A percentile compares a stretch with the other conserved stretches of the same genome.
Evolutionary conservation across 257 asterid species (phyloP).

Genomic region (Echites panduratus): DNA sequence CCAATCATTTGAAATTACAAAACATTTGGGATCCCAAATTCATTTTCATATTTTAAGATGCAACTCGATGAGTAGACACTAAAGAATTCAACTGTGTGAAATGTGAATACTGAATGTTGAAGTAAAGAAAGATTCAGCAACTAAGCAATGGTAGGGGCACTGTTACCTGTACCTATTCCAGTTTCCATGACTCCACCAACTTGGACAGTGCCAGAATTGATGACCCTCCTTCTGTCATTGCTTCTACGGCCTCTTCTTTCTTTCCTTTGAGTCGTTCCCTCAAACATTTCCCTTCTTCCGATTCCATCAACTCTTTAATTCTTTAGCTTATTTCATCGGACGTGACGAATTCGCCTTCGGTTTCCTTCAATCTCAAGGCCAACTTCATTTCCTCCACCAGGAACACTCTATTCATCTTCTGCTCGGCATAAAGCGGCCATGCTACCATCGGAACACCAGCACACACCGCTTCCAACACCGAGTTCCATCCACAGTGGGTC

Average conservation of each 20-base stretch:
- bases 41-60: no score
- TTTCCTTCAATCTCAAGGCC: slow-evolving; percentile 35
- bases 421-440: slow-evolving; percentile 72
- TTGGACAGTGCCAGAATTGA: slow-evolving; percentile 9
- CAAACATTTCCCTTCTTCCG: slow-evolving; percentile 23
- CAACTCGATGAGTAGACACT: no score
- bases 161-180: no score
- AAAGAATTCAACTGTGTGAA: no score
- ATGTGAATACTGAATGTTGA: background rate
- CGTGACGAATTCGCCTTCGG: slow-evolving; percentile 35
- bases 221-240: slow-evolving; percentile 40
- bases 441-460: slow-evolving; percentile 59
- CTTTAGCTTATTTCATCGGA: slow-evolving; percentile 45
- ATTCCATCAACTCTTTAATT: slow-evolving; percentile 37
- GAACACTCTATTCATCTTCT: slow-evolving; percentile 34
- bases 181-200: slow-evolving; percentile 10
- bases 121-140: background rate
- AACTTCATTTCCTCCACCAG: slow-evolving; percentile 47
- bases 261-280: slow-evolving; percentile 23
- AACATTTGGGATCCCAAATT: no score
- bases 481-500: slow-evolving; percentile 70
- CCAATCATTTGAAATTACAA: no score
- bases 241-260: slow-evolving; percentile 34
- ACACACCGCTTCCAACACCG: slow-evolving; percentile 49
- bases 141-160: no score